phyloP scores from a whole-genome alignment of 2,329 filamentous ascomycete species.

The Raffaelea ambrosiae region DNA sequence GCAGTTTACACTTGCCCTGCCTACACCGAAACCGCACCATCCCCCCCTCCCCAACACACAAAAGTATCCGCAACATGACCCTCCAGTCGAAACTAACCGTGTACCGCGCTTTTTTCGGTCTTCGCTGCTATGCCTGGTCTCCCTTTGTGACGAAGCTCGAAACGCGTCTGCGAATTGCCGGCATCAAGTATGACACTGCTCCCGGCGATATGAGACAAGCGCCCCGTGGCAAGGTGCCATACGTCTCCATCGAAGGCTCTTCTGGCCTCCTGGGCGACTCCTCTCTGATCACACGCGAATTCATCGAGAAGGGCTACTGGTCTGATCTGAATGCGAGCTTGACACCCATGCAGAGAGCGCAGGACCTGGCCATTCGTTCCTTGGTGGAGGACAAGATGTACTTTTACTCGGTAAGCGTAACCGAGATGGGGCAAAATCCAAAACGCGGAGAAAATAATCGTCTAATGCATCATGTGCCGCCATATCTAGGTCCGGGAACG shows the following conservation, averaged over 20 bases:
- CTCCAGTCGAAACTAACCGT: slow-evolving; percentile 26
- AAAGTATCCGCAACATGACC: too few species aligned
- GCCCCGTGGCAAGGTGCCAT: slow-evolving; percentile 54
- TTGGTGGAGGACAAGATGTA: slow-evolving; percentile 53
- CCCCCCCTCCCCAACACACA: too few species aligned
- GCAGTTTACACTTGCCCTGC: not conserved
- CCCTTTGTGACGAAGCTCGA: slow-evolving; percentile 57
- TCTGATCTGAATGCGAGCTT: slow-evolving; percentile 40
- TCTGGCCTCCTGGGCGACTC: slow-evolving; percentile 38
- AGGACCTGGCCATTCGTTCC: slow-evolving; percentile 44
- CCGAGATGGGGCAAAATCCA: slow-evolving; percentile 23
- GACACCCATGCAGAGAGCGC: slow-evolving; percentile 25
- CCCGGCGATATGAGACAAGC: slow-evolving; percentile 34
- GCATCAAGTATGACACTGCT: slow-evolving; percentile 34
- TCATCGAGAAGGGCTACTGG: slow-evolving; percentile 32
- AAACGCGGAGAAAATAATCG: not conserved
- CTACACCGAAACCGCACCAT: too few species aligned
- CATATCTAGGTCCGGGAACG: not conserved
- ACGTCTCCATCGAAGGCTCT: slow-evolving; percentile 29
- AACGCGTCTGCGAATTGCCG: slow-evolving; percentile 46
- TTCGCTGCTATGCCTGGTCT: slow-evolving; percentile 43
- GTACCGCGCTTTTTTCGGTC: slow-evolving; percentile 38
- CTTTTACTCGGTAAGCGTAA: slow-evolving; percentile 43
- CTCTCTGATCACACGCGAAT: slow-evolving; percentile 39
- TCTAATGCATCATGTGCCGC: not conserved